phyloP scores from a whole-genome alignment of 257 asterid genomes.

The Cynanchum wilfordii region DNA sequence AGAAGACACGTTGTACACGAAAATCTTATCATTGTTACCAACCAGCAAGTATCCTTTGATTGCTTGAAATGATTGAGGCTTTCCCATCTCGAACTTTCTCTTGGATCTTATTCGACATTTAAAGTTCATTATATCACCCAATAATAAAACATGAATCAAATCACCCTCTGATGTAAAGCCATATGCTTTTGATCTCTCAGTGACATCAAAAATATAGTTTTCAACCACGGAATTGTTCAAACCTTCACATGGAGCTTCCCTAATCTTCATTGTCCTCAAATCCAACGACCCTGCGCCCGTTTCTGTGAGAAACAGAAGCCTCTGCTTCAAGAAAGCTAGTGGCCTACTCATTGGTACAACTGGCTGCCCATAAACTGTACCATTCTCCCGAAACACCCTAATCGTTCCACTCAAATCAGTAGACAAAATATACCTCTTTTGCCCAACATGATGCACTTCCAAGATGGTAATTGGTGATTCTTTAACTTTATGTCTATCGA shows the following conservation, averaged over 20 bases:
- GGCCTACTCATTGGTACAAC: slow-evolving; percentile 58
- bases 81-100: slow-evolving; percentile 56
- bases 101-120: slow-evolving; percentile 81
- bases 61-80: slow-evolving; percentile 65
- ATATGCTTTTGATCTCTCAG: slow-evolving; percentile 79
- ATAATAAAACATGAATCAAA: slow-evolving; percentile 64
- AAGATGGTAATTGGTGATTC: slow-evolving; percentile 39
- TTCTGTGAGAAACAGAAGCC: slow-evolving; percentile 85
- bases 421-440: slow-evolving; percentile 66
- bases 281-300: slow-evolving; percentile 94
- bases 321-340: slow-evolving; percentile 76
- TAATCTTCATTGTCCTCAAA: slow-evolving; percentile 82
- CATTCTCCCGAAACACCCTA: slow-evolving; percentile 60
- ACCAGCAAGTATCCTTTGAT: slow-evolving; percentile 78
- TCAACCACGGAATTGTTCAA: slow-evolving; percentile 53
- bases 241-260: slow-evolving; percentile 88
- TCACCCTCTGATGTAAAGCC: slow-evolving; percentile 74
- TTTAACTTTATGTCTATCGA: slow-evolving; percentile 32
- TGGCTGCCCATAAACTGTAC: slow-evolving; percentile 46
- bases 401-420: slow-evolving; percentile 52
- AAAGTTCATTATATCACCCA: slow-evolving; percentile 85
- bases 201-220: slow-evolving; percentile 70
- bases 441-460: slow-evolving; percentile 83
- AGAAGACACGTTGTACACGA: slow-evolving; percentile 73
- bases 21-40: slow-evolving; percentile 52